Base-by-base conservation (phyloP, 1,139 yeast species). In the Pichia sp. region DNA sequence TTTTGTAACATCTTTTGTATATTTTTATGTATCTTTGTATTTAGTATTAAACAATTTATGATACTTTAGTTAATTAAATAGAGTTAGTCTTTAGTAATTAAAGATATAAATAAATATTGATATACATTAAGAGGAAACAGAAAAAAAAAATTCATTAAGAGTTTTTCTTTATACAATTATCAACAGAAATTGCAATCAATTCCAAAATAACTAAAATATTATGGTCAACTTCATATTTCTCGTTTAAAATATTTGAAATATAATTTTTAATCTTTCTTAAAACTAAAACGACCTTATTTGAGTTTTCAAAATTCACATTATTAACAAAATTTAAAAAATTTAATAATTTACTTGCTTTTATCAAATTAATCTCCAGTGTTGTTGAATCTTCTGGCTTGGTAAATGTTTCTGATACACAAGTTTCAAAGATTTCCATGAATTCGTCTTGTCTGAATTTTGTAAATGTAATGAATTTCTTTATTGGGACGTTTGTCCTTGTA, bases 321-420 rank as follows among this genome's bases (percentile, higher is more conserved):
- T 79, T 74, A 48, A 83, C 63, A 43, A 84, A 70, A 61, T 83
- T 83, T 59, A 83, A 68, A 64, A 75, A 79, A 2, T 83, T 74
- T 36, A 83, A 67, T 29, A 84, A 66, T 1, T 77, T 69, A 22
- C 79, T 71, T 44, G 79, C 67, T 27, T 65, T 66, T 3, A 61
- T 63, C 3, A 60, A 52, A 47, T 58, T 41, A 41, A 60, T 39
- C 6, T 25, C n/a, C 3, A 18, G 14, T 6, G 19, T 29, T 9
- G 22, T 16, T 6, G 25, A 5, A 42, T 45, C 28, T 11, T 28
- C 22, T n/a, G 25, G 9, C 14, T 9, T 3, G 36, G 29, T 22
- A 42, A 42, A 42, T 11, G 45, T 29, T n/a, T 30, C 46, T 1
- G 27, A 22, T 19, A 46, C 31, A 31, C 42, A 46, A 9, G 61